Conservation (phyloP, 169 alveolate genomes). For the Plasmodium inui region DNA sequence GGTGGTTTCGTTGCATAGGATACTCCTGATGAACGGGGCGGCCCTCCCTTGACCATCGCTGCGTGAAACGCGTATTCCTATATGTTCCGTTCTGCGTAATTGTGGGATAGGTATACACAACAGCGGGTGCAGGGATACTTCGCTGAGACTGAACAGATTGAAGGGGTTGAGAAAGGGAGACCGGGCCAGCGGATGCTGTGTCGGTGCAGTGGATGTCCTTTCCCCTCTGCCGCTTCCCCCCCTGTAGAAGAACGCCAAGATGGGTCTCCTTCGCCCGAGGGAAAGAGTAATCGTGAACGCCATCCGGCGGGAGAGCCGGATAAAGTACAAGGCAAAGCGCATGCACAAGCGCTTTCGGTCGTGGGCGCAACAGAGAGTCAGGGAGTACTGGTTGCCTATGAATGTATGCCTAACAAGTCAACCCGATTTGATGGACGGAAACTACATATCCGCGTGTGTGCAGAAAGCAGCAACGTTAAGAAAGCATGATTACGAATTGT, state of each 20-base stretch:
- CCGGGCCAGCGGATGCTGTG: not conserved
- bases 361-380: conserved; percentile 90
- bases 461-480: conserved; percentile 90
- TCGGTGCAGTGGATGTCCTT: not conserved
- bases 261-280: conserved; percentile 86
- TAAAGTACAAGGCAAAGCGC: conserved; percentile 84
- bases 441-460: conserved; percentile 84
- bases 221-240: not conserved
- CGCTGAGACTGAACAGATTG: not conserved
- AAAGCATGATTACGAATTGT: conserved; percentile 84
- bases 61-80: not conserved
- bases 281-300: conserved; percentile 85
- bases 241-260: conserved; percentile 5
- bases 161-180: not conserved
- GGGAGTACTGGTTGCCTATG: conserved; percentile 90
- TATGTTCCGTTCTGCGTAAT: too few relatives aligned
- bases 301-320: conserved; percentile 83
- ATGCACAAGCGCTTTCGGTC: conserved; percentile 90
- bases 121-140: too few relatives aligned
- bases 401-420: conserved; percentile 85
- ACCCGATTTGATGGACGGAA: conserved; percentile 84
- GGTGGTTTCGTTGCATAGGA: not conserved
- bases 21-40: not conserved
- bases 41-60: not conserved
- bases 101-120: too few relatives aligned